Evolutionary conservation across 2,329 filamentous ascomycete genomes (phyloP).

Genomic region (Arthrobotrys iridis): DNA sequence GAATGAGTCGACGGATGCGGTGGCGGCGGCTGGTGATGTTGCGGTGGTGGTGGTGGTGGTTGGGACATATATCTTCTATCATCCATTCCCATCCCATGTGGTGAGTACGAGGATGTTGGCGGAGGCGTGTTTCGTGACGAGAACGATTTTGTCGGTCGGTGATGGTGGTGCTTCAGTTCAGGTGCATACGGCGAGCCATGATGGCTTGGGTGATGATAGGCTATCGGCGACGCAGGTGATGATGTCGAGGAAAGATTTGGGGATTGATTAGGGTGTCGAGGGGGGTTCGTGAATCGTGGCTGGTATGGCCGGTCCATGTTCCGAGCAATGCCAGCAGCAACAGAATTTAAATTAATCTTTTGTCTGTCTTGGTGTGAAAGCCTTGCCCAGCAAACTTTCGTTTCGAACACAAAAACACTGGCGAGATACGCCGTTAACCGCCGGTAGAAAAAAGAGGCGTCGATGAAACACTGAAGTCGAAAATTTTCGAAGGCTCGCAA

Average conservation of each 20-base stretch:
- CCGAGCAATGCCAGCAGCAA: constrained; percentile 27
- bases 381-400: constrained; percentile 37
- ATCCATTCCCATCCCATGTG: constrained; percentile 47
- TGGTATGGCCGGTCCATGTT: constrained; percentile 54
- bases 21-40: constrained; percentile 46
- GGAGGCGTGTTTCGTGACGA: constrained; percentile 54
- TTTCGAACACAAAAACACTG: constrained; percentile 26
- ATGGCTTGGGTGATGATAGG: constrained; percentile 46
- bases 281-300: constrained; percentile 47
- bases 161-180: constrained; percentile 49
- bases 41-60: constrained; percentile 52
- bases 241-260: constrained; percentile 51
- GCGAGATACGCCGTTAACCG: constrained; percentile 13
- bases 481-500: neutral
- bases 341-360: constrained; percentile 18
- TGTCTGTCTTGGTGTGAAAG: constrained; percentile 40
- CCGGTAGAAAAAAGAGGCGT: constrained; percentile 13
- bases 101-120: constrained; percentile 31
- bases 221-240: constrained; percentile 47
- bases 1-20: constrained; percentile 26
- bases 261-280: constrained; percentile 50
- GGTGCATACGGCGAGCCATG: constrained; percentile 43
- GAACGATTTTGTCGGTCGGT: constrained; percentile 47
- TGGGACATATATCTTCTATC: constrained; percentile 52
- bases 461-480: constrained; percentile 16